A percentile compares a stretch with the other conserved stretches of the same genome.
These are phyloP conservation scores for Candolleomyces aberdarensis DNA, from an alignment of 768 basidiomycete genomes.

Conservation along the genomic window DNA sequence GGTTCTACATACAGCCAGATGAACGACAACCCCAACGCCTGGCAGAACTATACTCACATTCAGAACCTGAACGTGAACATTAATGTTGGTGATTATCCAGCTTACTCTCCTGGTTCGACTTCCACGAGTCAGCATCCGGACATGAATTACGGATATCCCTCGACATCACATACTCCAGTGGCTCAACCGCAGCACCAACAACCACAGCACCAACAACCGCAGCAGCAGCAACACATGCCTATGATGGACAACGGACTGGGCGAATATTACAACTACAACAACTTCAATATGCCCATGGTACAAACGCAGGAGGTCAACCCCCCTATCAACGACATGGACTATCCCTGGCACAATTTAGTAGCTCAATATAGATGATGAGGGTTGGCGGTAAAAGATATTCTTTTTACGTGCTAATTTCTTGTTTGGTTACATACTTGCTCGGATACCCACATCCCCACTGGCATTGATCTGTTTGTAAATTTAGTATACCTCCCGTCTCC, in stretches of 20 bases:
- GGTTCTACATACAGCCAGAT: constrained; percentile 8
- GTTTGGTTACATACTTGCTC: no score
- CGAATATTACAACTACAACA: constrained; percentile 21
- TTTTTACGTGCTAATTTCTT: no score
- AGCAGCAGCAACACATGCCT: constrained; percentile 19
- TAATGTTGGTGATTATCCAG: constrained; percentile 19
- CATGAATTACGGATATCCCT: constrained; percentile 17
- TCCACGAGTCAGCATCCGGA: constrained; percentile 5
- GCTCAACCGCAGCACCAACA: constrained; percentile 12
- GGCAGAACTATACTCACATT: constrained; percentile 32
- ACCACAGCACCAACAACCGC: constrained; percentile 8
- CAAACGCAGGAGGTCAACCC: constrained; percentile 15
- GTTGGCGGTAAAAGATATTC: no score
- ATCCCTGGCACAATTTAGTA: constrained; percentile 48
- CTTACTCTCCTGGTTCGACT: constrained; percentile 9
- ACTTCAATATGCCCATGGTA: constrained; percentile 22
- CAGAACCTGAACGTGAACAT: constrained; percentile 32
- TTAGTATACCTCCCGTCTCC: no score
- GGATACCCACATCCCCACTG: no score
- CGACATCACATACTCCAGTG: constrained; percentile 4
- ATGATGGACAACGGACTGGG: constrained; percentile 6
- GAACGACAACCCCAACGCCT: constrained; percentile 14
- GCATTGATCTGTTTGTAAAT: no score
- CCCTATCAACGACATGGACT: constrained; percentile 34
- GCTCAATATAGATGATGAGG: constrained; percentile 38